Evolutionary conservation across 805 yeast species (phyloP).

Genomic region (Saccharomycopsis sp.): DNA sequence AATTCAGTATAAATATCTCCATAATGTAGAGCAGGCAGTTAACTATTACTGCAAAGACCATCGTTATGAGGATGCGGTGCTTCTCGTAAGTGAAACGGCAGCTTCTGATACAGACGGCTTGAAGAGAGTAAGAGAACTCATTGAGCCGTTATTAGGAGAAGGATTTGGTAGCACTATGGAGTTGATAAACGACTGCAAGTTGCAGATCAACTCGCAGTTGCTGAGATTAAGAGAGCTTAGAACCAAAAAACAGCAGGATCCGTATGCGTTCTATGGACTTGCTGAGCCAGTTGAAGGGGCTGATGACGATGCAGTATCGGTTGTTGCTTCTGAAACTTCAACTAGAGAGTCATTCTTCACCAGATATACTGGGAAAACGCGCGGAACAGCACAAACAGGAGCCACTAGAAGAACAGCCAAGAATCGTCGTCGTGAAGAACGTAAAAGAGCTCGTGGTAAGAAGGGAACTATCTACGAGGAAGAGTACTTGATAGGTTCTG

Average conservation of each 20-base stretch:
- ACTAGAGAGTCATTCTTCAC: slow-evolving; percentile 92
- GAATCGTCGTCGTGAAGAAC: slow-evolving; percentile 89
- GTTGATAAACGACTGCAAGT: slow-evolving; percentile 85
- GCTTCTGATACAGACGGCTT: slow-evolving; percentile 33
- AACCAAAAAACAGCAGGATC: slow-evolving; percentile 75
- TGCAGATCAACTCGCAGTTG: slow-evolving; percentile 79
- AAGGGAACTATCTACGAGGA: slow-evolving; percentile 97
- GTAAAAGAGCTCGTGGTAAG: slow-evolving; percentile 94
- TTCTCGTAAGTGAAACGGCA: slow-evolving; percentile 44
- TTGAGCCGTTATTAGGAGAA: slow-evolving; percentile 75
- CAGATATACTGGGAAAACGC: slow-evolving; percentile 91
- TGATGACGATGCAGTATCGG: slow-evolving; percentile 74
- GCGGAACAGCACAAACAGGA: slow-evolving; percentile 94
- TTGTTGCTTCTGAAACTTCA: slow-evolving; percentile 91
- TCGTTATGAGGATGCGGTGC: slow-evolving; percentile 67
- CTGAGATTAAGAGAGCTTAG: slow-evolving; percentile 79
- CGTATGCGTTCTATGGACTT: slow-evolving; percentile 65
- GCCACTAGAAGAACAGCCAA: slow-evolving; percentile 89
- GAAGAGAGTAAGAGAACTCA: slow-evolving; percentile 40
- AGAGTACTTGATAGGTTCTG: slow-evolving; percentile 83
- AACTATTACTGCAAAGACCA: slow-evolving; percentile 67
- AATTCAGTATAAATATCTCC: slow-evolving; percentile 56
- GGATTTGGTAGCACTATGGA: slow-evolving; percentile 87
- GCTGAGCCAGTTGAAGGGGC: slow-evolving; percentile 40
- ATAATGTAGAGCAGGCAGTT: slow-evolving; percentile 57